Base-by-base conservation (phyloP, 1,139 yeast species). In the Yamadazyma songkhlaensis region DNA sequence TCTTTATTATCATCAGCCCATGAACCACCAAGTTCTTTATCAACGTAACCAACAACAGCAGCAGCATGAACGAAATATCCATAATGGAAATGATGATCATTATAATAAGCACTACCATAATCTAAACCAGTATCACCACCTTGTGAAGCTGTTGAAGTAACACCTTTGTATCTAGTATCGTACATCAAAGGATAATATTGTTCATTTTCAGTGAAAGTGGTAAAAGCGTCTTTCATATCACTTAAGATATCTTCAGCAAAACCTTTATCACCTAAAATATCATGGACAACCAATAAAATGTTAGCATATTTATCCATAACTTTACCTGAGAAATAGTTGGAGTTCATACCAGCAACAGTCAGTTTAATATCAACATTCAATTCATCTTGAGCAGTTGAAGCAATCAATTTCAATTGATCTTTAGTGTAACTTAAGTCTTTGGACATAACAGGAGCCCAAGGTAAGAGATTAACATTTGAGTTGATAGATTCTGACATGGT, bases 71-170 rank as follows among this genome's bases (percentile, higher is more conserved):
- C 71, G 50, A 75, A 76, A 60, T 84, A 84, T 15, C 92, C 90
- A 54, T 82, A 84, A 53, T 84, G 92, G 77, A 82, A 84, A 54
- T 84, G 90, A 53, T 81, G 92, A 56, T 84, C 92, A 49, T 84
- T 84, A 61, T 84, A 84, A 60, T 74, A 79, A 10, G 83, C 73
- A 45, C 79, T 65, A 15, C 92, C 94, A 55, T 62, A 84, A 36
- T 61, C 67, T 9, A 58, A 57, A 26, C 57, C 58, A 23, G 60
- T 50, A 37, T 79, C 75, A 35, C 77, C 76, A 27, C 67, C 65
- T 44, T 76, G 67, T 27, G 74, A 58, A 15, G 83, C 81, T 24
- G 79, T 64, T 1, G 89, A 78, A n/a, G 87, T 78, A 13, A 85
- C 67, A 32, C 94, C 94, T 41, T 75, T 75, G 54, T 67, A 79